phyloP scores from a whole-genome alignment of 176 grass and related monocot genomes.

The Dactylis glomerata region DNA sequence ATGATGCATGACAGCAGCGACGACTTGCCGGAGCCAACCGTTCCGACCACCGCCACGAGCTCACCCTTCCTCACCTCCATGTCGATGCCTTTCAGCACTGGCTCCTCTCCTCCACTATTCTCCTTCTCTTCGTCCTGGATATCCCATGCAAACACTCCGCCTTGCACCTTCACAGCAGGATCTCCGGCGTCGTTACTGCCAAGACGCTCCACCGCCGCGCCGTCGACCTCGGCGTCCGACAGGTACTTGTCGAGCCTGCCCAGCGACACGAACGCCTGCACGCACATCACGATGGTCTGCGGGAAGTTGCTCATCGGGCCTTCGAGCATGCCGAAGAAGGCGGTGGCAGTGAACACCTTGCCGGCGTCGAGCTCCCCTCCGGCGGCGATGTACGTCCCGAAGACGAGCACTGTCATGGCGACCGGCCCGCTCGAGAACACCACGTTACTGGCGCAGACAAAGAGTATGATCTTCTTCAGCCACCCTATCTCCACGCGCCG shows the following conservation, averaged over 20 bases:
- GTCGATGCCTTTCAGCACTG: constrained; percentile 38
- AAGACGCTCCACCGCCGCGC: constrained; percentile 27
- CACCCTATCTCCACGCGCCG: constrained; percentile 42
- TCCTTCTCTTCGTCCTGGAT: neutral
- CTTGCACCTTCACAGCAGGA: constrained; percentile 30
- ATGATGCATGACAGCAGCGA: constrained; percentile 62
- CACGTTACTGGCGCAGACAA: constrained; percentile 39
- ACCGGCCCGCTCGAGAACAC: constrained; percentile 43
- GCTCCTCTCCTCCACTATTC: neutral
- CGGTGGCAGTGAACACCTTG: constrained; percentile 64
- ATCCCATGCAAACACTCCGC: constrained; percentile 58
- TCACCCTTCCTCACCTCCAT: constrained; percentile 42
- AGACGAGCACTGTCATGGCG: constrained; percentile 46
- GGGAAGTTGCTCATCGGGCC: constrained; percentile 55
- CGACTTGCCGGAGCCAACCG: constrained; percentile 62
- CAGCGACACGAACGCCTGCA: constrained; percentile 59
- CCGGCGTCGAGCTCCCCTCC: constrained; percentile 49
- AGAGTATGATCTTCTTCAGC: constrained; percentile 51
- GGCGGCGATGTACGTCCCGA: constrained; percentile 44
- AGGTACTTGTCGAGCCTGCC: constrained; percentile 53
- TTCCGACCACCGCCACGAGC: constrained; percentile 53
- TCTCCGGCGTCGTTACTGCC: neutral
- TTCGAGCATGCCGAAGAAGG: constrained; percentile 53
- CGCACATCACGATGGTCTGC: constrained; percentile 40
- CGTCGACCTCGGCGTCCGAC: constrained; percentile 42